These are phyloP conservation scores for Myxozyma neotropica DNA, from an alignment of 805 yeast genomes.

Conservation along the genomic window DNA sequence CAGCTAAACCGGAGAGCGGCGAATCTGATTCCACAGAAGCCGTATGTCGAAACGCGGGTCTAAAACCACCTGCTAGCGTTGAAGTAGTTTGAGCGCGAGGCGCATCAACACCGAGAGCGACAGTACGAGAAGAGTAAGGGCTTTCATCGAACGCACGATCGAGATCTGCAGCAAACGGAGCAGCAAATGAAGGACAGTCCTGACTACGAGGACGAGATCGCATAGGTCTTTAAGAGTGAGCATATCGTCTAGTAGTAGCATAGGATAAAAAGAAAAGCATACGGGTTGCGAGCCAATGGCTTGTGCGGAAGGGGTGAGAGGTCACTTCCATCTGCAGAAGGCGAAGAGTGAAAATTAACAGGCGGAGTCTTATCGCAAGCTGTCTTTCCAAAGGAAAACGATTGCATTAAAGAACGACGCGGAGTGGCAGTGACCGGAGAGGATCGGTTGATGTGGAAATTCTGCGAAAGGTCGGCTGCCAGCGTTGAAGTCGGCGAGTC, in stretches of 20 bases:
- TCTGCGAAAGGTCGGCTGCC: slow-evolving; percentile 45
- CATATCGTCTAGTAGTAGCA: neutral
- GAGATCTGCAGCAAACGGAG: slow-evolving; percentile 1
- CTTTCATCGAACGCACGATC: slow-evolving; percentile 14
- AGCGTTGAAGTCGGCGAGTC: slow-evolving; percentile 41
- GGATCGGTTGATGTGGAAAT: slow-evolving; percentile 41
- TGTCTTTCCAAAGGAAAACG: slow-evolving; percentile 34
- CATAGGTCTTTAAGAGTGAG: neutral
- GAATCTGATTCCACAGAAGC: slow-evolving; percentile 17
- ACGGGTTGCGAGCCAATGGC: slow-evolving; percentile 8
- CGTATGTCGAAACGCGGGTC: slow-evolving; percentile 16
- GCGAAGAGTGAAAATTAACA: slow-evolving; percentile 25
- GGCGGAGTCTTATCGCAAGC: slow-evolving; percentile 26
- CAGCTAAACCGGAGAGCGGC: slow-evolving; percentile 16
- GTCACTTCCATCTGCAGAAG: slow-evolving; percentile 24
- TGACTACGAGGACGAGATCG: slow-evolving; percentile 1
- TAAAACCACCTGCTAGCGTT: slow-evolving; percentile 16
- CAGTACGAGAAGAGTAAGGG: slow-evolving; percentile 11
- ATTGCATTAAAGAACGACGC: slow-evolving; percentile 40
- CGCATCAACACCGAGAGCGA: slow-evolving; percentile 24
- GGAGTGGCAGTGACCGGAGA: slow-evolving; percentile 43
- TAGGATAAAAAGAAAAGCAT: neutral
- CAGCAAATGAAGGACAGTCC: slow-evolving; percentile 1
- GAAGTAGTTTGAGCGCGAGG: slow-evolving; percentile 16
- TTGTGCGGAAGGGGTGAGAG: slow-evolving; percentile 33